phyloP scores from a whole-genome alignment of 2,329 filamentous ascomycete genomes.

The Fusarium nanum region DNA sequence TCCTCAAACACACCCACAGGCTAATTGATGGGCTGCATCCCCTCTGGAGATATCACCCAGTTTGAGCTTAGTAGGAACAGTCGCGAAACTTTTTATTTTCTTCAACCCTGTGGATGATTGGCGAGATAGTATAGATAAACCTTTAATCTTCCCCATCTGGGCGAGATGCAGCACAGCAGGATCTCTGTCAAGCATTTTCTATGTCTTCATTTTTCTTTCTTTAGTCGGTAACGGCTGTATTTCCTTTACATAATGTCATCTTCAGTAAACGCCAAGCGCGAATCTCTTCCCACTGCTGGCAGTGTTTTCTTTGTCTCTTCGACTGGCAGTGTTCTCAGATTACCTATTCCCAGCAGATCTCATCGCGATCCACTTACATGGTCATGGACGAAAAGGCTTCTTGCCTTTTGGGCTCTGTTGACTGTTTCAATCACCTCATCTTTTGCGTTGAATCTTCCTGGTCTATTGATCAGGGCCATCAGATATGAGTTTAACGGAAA shows the following conservation, averaged over 20 bases:
- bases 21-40: not conserved
- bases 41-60: not conserved
- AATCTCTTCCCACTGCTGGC: constrained; percentile 38
- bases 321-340: constrained; percentile 25
- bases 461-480: constrained; percentile 2
- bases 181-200: not conserved
- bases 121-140: constrained; percentile 3
- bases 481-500: constrained; percentile 8
- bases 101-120: not conserved
- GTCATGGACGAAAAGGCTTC: constrained; percentile 11
- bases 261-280: not conserved
- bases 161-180: not conserved
- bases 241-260: constrained; percentile 11
- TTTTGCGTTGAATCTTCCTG: constrained; percentile 26
- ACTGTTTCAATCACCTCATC: constrained; percentile 14
- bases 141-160: not conserved
- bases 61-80: constrained; percentile 2
- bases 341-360: constrained; percentile 36
- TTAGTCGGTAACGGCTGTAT: not conserved
- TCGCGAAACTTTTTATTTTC: not conserved
- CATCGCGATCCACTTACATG: constrained; percentile 37
- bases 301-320: constrained; percentile 42
- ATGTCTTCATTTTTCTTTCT: not conserved
- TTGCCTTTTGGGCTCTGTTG: constrained; percentile 23
- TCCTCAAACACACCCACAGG: constrained; percentile 20